phyloP scores from a whole-genome alignment of 2,329 filamentous ascomycete species.

The Venturiaceae sp. region DNA sequence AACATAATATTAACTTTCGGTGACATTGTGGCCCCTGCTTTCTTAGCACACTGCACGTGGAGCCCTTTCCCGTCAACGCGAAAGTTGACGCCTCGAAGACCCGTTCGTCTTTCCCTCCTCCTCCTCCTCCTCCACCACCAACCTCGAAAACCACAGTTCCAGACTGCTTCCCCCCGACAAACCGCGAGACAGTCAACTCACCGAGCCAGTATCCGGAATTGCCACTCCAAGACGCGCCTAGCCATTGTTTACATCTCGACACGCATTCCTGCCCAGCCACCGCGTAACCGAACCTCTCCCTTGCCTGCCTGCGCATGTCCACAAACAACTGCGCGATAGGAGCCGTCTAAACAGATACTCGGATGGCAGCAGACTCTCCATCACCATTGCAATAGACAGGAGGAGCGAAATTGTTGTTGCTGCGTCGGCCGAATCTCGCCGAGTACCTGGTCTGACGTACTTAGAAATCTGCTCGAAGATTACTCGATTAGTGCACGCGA shows the following conservation, averaged over 20 bases:
- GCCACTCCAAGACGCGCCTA: background rate
- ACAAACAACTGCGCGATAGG: background rate
- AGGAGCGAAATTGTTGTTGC: background rate
- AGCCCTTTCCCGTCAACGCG: constrained; percentile 1
- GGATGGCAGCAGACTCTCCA: constrained; percentile 1
- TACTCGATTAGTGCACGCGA: background rate
- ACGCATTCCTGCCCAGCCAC: background rate
- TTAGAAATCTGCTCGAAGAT: background rate
- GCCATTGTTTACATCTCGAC: constrained; percentile 3
- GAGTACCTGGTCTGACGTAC: background rate
- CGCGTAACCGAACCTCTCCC: background rate
- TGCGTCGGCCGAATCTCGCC: background rate
- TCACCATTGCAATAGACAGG: background rate
- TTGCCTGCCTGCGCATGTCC: background rate
- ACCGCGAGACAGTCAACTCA: background rate
- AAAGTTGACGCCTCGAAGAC: background rate
- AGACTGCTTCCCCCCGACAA: background rate
- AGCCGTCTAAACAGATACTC: background rate
- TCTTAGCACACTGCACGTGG: background rate
- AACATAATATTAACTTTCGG: background rate
- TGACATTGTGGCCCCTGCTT: no score
- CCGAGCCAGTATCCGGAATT: background rate
- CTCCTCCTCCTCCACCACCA: background rate
- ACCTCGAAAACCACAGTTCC: background rate
- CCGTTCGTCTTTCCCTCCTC: background rate